Evolutionary conservation across 768 basidiomycete species (phyloP), one percentile per base, ranked within the genome.

Genomic region (Mycena indigotica): DNA sequence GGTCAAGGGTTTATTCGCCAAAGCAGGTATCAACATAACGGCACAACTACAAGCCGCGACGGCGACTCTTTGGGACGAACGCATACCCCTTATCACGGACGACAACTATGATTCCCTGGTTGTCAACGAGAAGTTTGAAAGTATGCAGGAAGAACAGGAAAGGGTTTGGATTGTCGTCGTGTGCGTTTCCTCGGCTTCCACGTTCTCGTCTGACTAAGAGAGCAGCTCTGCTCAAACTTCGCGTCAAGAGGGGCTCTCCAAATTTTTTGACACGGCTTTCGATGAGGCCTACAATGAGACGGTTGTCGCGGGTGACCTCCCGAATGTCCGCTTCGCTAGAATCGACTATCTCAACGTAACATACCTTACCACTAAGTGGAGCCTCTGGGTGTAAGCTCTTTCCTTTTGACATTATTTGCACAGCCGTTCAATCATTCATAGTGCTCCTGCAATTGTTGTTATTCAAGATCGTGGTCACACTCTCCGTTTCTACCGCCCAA

Each of bases 311-410:
- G 80, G 79, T 10, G 90, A 88, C 68, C 72, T 91, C 17, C 85
- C 84, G 3, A 70, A 91, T 66, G 81, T 95, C 55, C 85, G 83
- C 56, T 95, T 88, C 82, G 94, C 84, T 50, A 85, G 94, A 59
- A 84, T 96, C 56, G 92, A 95, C 75, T 96, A 94, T 71, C 74
- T 93, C 61, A 86, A 88, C 60, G 93, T 95, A 61, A 93, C 91
- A 3, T 73, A 78, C 52, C 71, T 94, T 55, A 95, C 93, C 55
- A 93, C 92, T 2, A 89, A 88, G 67, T 96, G 94, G 94, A 76
- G 70, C 30, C 70, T 95, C 48, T 95, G 92, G 91, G 81, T 83
- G 94, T 94, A 69, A 57, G 85, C 80, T 25, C 63, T 17, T 35
- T 38, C 61, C 51, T 0, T 56, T 50, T 50, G 10, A 16, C 21